Conservation (phyloP, 306 rosid genomes). For the Dalbergia cultrata region DNA sequence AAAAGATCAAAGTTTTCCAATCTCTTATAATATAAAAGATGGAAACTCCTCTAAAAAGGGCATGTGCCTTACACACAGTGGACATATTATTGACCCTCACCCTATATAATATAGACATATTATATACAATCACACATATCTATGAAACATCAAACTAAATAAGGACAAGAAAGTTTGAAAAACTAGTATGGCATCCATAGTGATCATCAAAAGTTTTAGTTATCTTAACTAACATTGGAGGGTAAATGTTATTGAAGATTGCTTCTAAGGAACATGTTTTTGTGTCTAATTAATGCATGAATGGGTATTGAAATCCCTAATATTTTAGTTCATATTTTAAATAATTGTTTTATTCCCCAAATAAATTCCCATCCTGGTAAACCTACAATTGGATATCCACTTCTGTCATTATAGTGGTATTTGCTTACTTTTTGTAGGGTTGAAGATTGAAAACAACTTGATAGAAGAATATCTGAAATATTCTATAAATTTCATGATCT, state of each 20-base stretch:
- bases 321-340: slow-evolving; percentile 14
- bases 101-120: too few species aligned
- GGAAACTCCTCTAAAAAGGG: too few species aligned
- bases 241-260: neutral
- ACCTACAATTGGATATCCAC: neutral
- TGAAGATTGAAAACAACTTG: slow-evolving; percentile 21
- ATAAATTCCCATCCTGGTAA: neutral
- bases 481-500: slow-evolving; percentile 21
- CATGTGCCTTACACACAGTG: too few species aligned
- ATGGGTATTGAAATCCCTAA: neutral
- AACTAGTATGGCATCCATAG: neutral
- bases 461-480: slow-evolving; percentile 9
- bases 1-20: too few species aligned
- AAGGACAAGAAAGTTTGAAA: neutral
- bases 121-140: neutral
- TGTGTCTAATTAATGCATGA: slow-evolving; percentile 14
- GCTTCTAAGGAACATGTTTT: slow-evolving; percentile 10
- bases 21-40: too few species aligned
- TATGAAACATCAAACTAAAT: neutral
- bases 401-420: neutral
- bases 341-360: neutral
- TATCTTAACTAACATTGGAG: neutral
- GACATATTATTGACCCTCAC: too few species aligned
- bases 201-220: neutral
- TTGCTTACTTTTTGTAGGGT: slow-evolving; percentile 1